phyloP scores from a whole-genome alignment of 192 early-diverging fungal genomes.

The Dissophora globulifera region DNA sequence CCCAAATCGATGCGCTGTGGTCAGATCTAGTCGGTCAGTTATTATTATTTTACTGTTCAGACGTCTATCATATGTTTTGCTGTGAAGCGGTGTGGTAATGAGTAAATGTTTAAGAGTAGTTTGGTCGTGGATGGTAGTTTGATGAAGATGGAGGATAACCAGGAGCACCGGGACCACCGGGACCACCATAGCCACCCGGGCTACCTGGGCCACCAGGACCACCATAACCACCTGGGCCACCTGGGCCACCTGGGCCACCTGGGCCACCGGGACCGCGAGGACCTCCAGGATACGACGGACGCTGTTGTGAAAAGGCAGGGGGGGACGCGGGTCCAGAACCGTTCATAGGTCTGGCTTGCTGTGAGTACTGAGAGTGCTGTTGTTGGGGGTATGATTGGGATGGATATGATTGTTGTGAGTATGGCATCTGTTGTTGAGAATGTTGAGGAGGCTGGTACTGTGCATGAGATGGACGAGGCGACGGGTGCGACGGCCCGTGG shows the following conservation, averaged over 20 bases:
- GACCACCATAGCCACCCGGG: background rate
- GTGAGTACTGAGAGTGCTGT: conserved; percentile 2
- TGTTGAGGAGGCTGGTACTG: conserved; percentile 18
- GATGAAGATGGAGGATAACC: background rate
- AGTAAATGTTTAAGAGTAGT: conserved; percentile 1
- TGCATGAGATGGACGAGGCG: conserved; percentile 3
- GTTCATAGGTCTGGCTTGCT: conserved; percentile 4
- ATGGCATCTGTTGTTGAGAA: conserved; percentile 6
- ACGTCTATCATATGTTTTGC: too few species aligned
- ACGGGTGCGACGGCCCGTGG: conserved; percentile 14
- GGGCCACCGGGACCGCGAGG: conserved; percentile 5
- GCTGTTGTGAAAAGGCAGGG: background rate
- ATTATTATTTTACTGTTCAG: too few species aligned
- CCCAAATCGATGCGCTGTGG: too few species aligned
- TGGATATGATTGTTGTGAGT: conserved; percentile 2
- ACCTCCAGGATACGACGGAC: conserved; percentile 4
- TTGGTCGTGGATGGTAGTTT: background rate
- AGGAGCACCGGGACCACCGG: background rate
- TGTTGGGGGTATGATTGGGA: background rate
- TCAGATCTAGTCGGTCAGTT: too few species aligned
- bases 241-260: conserved; percentile 18
- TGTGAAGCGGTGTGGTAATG: too few species aligned
- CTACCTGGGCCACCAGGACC: too few species aligned
- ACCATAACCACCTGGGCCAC: too few species aligned
- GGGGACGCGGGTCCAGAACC: background rate